Evolutionary conservation across 1,284 basidiomycete genomes (phyloP).

Genomic region (Inonotus obliquus): DNA sequence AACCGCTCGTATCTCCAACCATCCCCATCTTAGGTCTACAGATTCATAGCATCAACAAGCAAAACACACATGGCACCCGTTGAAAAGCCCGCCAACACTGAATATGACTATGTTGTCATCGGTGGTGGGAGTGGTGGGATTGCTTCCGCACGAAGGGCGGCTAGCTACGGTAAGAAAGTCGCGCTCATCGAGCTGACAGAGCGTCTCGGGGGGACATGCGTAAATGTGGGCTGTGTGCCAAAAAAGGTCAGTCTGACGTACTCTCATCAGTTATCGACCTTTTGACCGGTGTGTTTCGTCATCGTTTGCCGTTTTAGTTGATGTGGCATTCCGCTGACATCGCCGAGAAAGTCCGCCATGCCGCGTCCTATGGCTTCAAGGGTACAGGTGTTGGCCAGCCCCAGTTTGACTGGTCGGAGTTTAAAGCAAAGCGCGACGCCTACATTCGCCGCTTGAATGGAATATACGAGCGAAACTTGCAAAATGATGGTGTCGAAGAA

Average conservation of each 20-base stretch:
- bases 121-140: slow-evolving; percentile 84
- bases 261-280: background rate
- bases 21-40: slow-evolving; percentile 3
- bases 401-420: slow-evolving; percentile 84
- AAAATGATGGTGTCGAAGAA: slow-evolving; percentile 87
- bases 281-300: background rate
- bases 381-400: slow-evolving; percentile 41
- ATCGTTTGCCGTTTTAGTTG: slow-evolving; percentile 48
- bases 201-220: slow-evolving; percentile 91
- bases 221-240: slow-evolving; percentile 90
- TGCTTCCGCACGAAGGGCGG: slow-evolving; percentile 80
- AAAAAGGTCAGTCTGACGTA: slow-evolving; percentile 57
- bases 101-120: slow-evolving; percentile 78
- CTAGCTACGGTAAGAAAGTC: slow-evolving; percentile 91
- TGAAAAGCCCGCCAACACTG: slow-evolving; percentile 54
- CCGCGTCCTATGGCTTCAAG: slow-evolving; percentile 75
- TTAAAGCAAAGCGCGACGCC: slow-evolving; percentile 94
- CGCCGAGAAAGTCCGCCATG: slow-evolving; percentile 76
- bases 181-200: slow-evolving; percentile 82
- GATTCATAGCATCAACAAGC: slow-evolving; percentile 17
- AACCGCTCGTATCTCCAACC: background rate
- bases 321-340: slow-evolving; percentile 99
- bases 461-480: slow-evolving; percentile 89
- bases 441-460: slow-evolving; percentile 90
- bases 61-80: slow-evolving; percentile 61